Evolutionary conservation across 768 basidiomycete genomes (phyloP).

Genomic region (Tephrocybe sp.): DNA sequence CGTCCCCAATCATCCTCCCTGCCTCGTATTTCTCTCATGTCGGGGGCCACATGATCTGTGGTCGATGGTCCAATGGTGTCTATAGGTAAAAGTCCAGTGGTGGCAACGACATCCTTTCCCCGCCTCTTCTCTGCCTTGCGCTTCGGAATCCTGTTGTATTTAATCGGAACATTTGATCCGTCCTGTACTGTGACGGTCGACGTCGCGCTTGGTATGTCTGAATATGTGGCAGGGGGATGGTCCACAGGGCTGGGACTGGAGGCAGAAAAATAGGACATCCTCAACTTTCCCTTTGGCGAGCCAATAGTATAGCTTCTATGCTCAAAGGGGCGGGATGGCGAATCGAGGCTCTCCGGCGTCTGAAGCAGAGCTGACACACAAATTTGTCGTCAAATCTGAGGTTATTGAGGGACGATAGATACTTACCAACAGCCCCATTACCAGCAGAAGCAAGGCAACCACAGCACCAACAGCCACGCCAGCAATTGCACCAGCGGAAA

Average conservation of each 20-base stretch:
- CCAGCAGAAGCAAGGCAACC: not conserved
- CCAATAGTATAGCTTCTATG: not conserved
- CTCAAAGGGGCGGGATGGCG: not conserved
- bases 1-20: not conserved
- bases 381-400: too few species aligned
- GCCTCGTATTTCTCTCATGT: too few species aligned
- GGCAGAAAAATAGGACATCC: not conserved
- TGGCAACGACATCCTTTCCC: not conserved
- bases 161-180: not conserved
- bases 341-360: not conserved
- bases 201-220: not conserved
- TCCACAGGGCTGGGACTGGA: not conserved
- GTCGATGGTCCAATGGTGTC: too few species aligned
- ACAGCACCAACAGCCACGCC: not conserved
- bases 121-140: not conserved
- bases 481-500: slow-evolving; percentile 1
- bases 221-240: not conserved
- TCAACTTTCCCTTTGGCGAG: not conserved
- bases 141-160: not conserved
- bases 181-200: not conserved
- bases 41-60: too few species aligned
- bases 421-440: not conserved
- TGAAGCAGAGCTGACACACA: not conserved
- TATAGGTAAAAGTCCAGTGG: too few species aligned
- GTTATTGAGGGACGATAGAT: too few species aligned